A percentile compares a stretch with the other conserved stretches of the same genome.
phyloP scores from a whole-genome alignment of 2,329 filamentous ascomycete species.

The Aspergillus niger region DNA sequence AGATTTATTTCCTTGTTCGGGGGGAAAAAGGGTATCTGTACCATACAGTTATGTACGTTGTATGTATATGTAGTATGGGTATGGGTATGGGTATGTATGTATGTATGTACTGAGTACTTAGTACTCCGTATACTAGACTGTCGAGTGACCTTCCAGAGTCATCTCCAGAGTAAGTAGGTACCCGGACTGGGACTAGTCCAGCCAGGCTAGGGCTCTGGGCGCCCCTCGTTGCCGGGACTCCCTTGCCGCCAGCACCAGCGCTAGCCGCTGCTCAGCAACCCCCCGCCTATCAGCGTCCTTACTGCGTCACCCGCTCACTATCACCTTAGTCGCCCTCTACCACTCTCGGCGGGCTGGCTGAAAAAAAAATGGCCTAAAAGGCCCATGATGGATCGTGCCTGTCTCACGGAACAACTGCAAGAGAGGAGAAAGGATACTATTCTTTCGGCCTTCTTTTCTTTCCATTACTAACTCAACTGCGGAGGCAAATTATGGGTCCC shows the following conservation, averaged over 20 bases:
- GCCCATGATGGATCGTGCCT: conserved; percentile 23
- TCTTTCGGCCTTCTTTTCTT: conserved; percentile 10
- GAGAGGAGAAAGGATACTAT: background rate
- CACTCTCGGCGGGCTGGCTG: conserved; percentile 23
- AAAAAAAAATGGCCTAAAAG: conserved; percentile 10
- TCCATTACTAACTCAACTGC: conserved; percentile 9
- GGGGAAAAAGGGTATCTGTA: background rate
- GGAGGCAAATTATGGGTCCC: background rate
- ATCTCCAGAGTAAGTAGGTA: conserved; percentile 7
- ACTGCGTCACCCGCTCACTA: conserved; percentile 14
- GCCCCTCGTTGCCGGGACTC: conserved; percentile 40
- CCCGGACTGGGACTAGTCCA: conserved; percentile 14
- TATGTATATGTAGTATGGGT: no score
- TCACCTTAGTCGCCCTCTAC: conserved; percentile 6
- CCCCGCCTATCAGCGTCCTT: conserved; percentile 35
- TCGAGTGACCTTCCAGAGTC: conserved; percentile 2
- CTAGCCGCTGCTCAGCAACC: conserved; percentile 37
- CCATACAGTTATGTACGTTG: background rate
- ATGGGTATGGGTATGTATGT: background rate
- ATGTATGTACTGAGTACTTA: background rate
- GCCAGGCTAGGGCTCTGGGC: conserved; percentile 11
- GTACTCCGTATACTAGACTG: background rate
- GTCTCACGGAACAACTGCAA: conserved; percentile 20
- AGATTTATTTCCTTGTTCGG: background rate
- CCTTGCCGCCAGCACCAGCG: conserved; percentile 38